Percentiles rank a stretch among this genome's conserved stretches.
These are phyloP conservation scores for Arctium lappa DNA, from an alignment of 129 eudicot species.

Conservation along the genomic window DNA sequence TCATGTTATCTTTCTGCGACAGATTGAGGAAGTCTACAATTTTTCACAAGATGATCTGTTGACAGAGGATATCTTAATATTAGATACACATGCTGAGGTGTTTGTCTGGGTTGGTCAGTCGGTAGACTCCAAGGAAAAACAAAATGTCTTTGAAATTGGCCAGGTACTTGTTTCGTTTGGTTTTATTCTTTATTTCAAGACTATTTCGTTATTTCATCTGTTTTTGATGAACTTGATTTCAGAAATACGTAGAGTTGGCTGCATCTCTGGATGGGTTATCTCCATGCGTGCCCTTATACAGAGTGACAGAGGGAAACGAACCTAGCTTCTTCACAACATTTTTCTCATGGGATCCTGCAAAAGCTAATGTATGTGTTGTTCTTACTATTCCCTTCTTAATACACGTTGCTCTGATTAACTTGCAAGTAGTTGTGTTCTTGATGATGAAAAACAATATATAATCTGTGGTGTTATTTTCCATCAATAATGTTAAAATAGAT, in stretches of 20 bases:
- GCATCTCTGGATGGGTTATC: slow-evolving; percentile 82
- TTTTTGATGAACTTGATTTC: slow-evolving; percentile 21
- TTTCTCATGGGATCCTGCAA: slow-evolving; percentile 94
- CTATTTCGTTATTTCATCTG: neutral
- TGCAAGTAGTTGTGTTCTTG: too few relatives aligned
- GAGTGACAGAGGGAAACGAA: slow-evolving; percentile 89
- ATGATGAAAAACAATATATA: too few relatives aligned
- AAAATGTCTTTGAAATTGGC: slow-evolving; percentile 76
- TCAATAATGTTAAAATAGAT: too few relatives aligned
- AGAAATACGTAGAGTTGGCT: slow-evolving; percentile 87
- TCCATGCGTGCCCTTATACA: slow-evolving; percentile 74
- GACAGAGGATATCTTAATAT: slow-evolving; percentile 87
- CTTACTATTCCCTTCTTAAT: neutral
- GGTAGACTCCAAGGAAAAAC: slow-evolving; percentile 81
- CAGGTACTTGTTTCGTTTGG: slow-evolving; percentile 48
- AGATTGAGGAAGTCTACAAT: slow-evolving; percentile 94
- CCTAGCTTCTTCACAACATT: slow-evolving; percentile 90
- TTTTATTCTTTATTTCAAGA: neutral
- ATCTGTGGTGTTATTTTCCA: too few relatives aligned
- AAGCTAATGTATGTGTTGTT: slow-evolving; percentile 68
- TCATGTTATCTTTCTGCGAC: neutral
- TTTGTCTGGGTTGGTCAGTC: slow-evolving; percentile 98
- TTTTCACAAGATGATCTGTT: slow-evolving; percentile 94
- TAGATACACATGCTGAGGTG: slow-evolving; percentile 92
- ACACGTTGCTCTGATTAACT: too few relatives aligned